These are phyloP conservation scores for Stephanodiscus minutulus DNA, from an alignment of 108 stramenopile species.

Conservation along the genomic window DNA sequence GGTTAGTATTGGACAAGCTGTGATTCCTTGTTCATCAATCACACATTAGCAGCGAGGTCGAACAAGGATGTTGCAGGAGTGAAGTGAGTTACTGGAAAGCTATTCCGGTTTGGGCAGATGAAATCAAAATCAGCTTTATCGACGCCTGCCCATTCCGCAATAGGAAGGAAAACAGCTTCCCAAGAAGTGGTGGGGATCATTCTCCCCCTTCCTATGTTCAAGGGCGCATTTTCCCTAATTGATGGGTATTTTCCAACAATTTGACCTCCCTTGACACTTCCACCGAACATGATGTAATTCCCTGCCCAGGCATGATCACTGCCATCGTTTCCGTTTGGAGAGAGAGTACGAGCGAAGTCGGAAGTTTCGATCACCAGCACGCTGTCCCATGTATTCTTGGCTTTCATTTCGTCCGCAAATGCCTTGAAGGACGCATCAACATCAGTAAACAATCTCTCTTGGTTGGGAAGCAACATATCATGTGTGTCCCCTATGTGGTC, in stretches of 20 bases:
- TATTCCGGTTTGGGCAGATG: slow-evolving; percentile 37
- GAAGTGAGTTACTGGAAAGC: slow-evolving; percentile 38
- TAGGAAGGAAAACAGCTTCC: slow-evolving; percentile 54
- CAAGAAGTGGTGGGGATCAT: slow-evolving; percentile 55
- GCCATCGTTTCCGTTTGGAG: slow-evolving; percentile 54
- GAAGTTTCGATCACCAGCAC: slow-evolving; percentile 62
- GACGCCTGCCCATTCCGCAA: slow-evolving; percentile 51
- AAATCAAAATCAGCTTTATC: slow-evolving; percentile 28
- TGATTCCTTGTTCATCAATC: too few relatives aligned
- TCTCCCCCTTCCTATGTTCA: slow-evolving; percentile 48
- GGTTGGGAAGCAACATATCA: slow-evolving; percentile 20
- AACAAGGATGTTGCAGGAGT: slow-evolving; percentile 25
- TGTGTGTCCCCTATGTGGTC: slow-evolving; percentile 57
- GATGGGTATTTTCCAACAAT: slow-evolving; percentile 47
- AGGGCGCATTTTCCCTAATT: slow-evolving; percentile 23
- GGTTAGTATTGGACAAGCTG: too few relatives aligned
- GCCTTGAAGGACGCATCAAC: slow-evolving; percentile 53
- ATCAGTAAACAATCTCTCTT: slow-evolving; percentile 34
- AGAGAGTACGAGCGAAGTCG: slow-evolving; percentile 72
- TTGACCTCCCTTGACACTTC: slow-evolving; percentile 50
- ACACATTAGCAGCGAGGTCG: slow-evolving; percentile 1
- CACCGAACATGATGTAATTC: slow-evolving; percentile 54
- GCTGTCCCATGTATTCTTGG: slow-evolving; percentile 53
- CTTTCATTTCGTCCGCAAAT: slow-evolving; percentile 64
- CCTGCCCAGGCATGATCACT: slow-evolving; percentile 66